Evolutionary conservation across 73 alveolate species (phyloP).

Genomic region (Stentor roeselii): DNA sequence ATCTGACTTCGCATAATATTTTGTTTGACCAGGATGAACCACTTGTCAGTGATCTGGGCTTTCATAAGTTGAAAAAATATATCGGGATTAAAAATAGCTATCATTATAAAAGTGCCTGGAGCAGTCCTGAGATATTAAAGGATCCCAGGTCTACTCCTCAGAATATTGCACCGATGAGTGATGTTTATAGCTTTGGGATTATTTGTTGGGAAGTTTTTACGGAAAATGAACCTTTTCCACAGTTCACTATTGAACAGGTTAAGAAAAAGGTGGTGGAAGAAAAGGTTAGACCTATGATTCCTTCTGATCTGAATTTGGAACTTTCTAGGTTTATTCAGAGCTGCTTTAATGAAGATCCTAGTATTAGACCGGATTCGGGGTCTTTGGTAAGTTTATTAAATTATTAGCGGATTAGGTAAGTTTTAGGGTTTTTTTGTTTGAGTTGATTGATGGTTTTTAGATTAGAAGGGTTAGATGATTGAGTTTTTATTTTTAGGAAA

Average conservation of each 20-base stretch:
- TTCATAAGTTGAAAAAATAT: background rate
- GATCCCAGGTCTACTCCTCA: background rate
- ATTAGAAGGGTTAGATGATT: too few relatives aligned
- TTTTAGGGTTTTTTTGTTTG: too few relatives aligned
- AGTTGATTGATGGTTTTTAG: too few relatives aligned
- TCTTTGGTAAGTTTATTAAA: too few relatives aligned
- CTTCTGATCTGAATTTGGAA: background rate
- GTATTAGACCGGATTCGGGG: constrained; percentile 17
- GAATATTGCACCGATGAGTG: background rate
- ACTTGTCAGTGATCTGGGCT: background rate
- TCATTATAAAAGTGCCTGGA: background rate
- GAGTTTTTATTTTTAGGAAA: too few relatives aligned
- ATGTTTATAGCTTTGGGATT: constrained; percentile 18
- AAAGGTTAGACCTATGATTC: constrained; percentile 1
- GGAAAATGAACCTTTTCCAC: background rate
- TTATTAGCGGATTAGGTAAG: too few relatives aligned
- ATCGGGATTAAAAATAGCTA: background rate
- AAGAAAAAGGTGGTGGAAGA: constrained; percentile 6
- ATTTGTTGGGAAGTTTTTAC: constrained; percentile 1
- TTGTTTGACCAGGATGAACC: background rate
- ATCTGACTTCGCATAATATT: background rate
- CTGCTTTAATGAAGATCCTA: constrained; percentile 23
- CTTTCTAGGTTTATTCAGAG: background rate
- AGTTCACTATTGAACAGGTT: background rate
- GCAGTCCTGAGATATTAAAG: constrained; percentile 13